These are phyloP conservation scores for Annulohypoxylon moriforme DNA, from an alignment of 495 filamentous ascomycete species.

Conservation along the genomic window DNA sequence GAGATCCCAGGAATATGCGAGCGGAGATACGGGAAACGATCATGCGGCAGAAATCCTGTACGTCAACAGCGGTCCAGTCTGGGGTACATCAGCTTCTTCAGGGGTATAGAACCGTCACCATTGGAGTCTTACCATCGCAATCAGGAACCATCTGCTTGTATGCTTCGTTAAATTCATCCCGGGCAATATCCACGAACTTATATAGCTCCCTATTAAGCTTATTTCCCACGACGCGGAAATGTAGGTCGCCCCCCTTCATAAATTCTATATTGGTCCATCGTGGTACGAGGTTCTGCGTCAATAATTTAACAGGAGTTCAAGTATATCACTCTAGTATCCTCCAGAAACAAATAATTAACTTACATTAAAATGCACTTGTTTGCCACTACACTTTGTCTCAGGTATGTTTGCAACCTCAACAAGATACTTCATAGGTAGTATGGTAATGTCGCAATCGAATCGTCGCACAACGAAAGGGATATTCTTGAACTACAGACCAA, in stretches of 20 bases:
- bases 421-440: not conserved
- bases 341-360: too few relatives aligned
- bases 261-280: too few relatives aligned
- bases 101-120: not conserved
- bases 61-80: not conserved
- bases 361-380: too few relatives aligned
- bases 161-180: not conserved
- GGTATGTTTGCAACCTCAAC: not conserved
- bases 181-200: too few relatives aligned
- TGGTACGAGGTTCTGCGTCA: too few relatives aligned
- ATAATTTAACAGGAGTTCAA: too few relatives aligned
- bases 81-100: not conserved
- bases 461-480: not conserved
- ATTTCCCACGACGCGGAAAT: too few relatives aligned
- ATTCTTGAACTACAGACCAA: not conserved
- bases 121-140: not conserved
- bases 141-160: not conserved
- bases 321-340: too few relatives aligned
- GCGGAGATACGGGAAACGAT: slow-evolving; percentile 58
- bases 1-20: slow-evolving; percentile 57
- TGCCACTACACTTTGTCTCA: too few relatives aligned
- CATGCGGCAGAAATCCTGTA: not conserved
- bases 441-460: not conserved
- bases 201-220: too few relatives aligned
- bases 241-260: too few relatives aligned